Conservation (phyloP, 2,329 filamentous ascomycete genomes). For the Diaporthe caulivora region DNA sequence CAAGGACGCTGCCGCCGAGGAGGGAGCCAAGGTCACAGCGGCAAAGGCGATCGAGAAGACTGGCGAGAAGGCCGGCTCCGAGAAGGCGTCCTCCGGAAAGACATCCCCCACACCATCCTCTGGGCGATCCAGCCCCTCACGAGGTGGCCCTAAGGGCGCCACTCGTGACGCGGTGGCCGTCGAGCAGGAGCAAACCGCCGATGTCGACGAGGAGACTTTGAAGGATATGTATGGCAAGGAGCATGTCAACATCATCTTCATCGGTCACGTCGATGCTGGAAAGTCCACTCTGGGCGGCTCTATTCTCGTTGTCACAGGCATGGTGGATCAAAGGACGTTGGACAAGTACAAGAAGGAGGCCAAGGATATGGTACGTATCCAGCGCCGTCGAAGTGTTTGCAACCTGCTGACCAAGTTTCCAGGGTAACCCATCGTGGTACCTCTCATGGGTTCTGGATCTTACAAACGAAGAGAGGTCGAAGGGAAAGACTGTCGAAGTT, state of each 20-base stretch:
- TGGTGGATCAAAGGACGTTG: constrained; percentile 99
- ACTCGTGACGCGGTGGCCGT: constrained; percentile 84
- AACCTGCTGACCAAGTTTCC: neutral
- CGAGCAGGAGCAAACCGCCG: constrained; percentile 82
- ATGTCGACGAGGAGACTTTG: constrained; percentile 79
- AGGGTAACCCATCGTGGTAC: constrained; percentile 96
- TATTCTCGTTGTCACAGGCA: constrained; percentile 92
- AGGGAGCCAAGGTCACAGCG: constrained; percentile 86
- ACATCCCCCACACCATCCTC: constrained; percentile 86
- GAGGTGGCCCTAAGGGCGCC: constrained; percentile 62
- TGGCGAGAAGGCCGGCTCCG: constrained; percentile 66
- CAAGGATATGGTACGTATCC: constrained; percentile 75
- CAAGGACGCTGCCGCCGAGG: constrained; percentile 70
- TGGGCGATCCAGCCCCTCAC: constrained; percentile 84
- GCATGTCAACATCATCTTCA: constrained; percentile 94
- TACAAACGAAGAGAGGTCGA: constrained; percentile 94
- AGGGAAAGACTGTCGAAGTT: constrained; percentile 98
- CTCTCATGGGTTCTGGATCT: constrained; percentile 98
- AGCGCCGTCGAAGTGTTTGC: neutral
- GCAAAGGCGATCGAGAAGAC: constrained; percentile 94
- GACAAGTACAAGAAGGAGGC: constrained; percentile 98
- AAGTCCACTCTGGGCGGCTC: constrained; percentile 96
- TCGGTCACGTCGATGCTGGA: constrained; percentile 97
- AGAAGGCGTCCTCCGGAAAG: constrained; percentile 63
- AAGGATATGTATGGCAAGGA: constrained; percentile 98